A percentile compares a stretch with the other conserved stretches of the same genome.
Evolutionary conservation across 345 rosid genomes (phyloP).

Genomic region (Pseudoturritis turrita): DNA sequence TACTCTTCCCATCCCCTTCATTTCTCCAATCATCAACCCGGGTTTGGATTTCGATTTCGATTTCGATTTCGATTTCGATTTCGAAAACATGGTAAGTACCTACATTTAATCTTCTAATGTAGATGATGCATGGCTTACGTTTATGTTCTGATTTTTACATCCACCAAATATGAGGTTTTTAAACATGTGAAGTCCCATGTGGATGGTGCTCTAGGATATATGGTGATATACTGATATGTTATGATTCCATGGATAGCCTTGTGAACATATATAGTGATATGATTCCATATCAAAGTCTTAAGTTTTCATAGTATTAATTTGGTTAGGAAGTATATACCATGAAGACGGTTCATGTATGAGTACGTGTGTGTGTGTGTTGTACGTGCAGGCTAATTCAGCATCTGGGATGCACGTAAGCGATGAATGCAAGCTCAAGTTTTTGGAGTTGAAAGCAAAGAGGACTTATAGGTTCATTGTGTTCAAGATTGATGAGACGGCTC

Average conservation of each 20-base stretch:
- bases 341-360: neutral
- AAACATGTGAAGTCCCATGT: neutral
- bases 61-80: neutral
- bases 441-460: conserved; percentile 67
- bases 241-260: neutral
- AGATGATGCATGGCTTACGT: neutral
- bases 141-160: neutral
- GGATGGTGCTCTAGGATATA: neutral
- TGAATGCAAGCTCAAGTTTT: conserved; percentile 64
- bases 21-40: neutral
- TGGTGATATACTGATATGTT: neutral
- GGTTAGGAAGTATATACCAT: neutral
- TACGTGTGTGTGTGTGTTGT: neutral
- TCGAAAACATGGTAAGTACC: conserved; percentile 19
- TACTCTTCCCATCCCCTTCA: neutral
- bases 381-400: conserved; percentile 60
- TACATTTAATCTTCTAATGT: neutral
- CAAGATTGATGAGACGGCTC: conserved; percentile 60
- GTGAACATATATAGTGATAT: neutral
- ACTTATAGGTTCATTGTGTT: conserved; percentile 64
- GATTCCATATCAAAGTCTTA: neutral
- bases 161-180: neutral
- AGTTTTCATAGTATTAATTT: neutral
- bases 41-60: neutral
- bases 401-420: conserved; percentile 75